Percentiles rank a stretch among this genome's conserved stretches.
phyloP scores from a whole-genome alignment of 2,329 filamentous ascomycete species.

The Plectosphaerella cucumerina region DNA sequence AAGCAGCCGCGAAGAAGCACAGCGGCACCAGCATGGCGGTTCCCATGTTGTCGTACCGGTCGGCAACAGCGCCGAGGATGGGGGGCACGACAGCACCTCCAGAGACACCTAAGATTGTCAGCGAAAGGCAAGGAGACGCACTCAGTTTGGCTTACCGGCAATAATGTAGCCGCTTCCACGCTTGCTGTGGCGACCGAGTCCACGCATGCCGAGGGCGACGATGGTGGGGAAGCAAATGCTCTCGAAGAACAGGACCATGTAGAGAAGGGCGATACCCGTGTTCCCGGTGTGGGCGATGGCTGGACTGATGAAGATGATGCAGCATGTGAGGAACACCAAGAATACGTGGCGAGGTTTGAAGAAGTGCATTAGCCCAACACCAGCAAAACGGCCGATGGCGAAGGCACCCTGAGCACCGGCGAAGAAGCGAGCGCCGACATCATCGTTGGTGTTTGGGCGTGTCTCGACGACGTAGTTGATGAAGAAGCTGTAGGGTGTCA shows the following conservation, averaged over 20 bases:
- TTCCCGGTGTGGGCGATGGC: slow-evolving; percentile 42
- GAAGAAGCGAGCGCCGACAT: slow-evolving; percentile 61
- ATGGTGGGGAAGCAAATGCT: slow-evolving; percentile 79
- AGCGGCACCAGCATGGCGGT: slow-evolving; percentile 65
- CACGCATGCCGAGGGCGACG: slow-evolving; percentile 57
- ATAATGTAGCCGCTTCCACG: slow-evolving; percentile 35
- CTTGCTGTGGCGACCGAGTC: slow-evolving; percentile 53
- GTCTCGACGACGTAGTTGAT: slow-evolving; percentile 69
- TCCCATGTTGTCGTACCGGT: slow-evolving; percentile 51
- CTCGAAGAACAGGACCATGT: slow-evolving; percentile 72
- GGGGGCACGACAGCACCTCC: slow-evolving; percentile 74
- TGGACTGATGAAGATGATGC: slow-evolving; percentile 58
- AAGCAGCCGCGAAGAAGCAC: slow-evolving; percentile 51
- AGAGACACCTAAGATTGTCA: slow-evolving; percentile 56
- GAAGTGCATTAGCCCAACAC: slow-evolving; percentile 59
- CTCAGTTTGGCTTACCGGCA: slow-evolving; percentile 11
- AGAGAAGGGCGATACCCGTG: slow-evolving; percentile 57
- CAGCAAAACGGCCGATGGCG: slow-evolving; percentile 67
- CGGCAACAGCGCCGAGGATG: slow-evolving; percentile 64
- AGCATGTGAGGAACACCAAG: slow-evolving; percentile 57
- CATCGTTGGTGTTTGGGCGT: slow-evolving; percentile 42
- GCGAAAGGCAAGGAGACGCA: background rate
- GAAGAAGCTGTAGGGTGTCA: slow-evolving; percentile 50
- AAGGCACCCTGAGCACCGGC: slow-evolving; percentile 73
- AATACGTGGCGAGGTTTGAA: slow-evolving; percentile 66